Conservation (phyloP, 2,329 filamentous ascomycete species). For the Calonectria hawksworthii region DNA sequence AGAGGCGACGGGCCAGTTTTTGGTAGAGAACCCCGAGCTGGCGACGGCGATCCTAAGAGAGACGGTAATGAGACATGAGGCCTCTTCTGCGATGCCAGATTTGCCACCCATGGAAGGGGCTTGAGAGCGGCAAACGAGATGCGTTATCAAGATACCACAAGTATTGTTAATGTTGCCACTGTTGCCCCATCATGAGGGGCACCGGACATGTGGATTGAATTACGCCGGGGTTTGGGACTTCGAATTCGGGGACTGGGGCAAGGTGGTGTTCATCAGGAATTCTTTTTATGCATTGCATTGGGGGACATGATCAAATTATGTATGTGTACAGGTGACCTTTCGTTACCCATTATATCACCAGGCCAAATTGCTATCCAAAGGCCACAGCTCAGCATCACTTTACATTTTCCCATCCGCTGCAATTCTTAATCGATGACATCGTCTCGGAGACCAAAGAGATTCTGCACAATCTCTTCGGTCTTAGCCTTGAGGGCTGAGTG, state of each 20-base stretch:
- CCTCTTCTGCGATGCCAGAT: constrained; percentile 50
- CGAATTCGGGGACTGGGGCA: neutral
- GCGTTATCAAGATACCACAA: neutral
- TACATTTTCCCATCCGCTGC: neutral
- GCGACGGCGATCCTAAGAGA: constrained; percentile 62
- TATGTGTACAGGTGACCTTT: constrained; percentile 15
- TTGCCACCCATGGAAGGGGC: constrained; percentile 61
- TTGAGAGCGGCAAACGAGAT: constrained; percentile 20
- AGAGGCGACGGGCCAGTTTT: constrained; percentile 58
- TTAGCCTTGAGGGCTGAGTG: constrained; percentile 85
- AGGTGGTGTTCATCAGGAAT: neutral
- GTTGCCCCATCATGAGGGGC: neutral
- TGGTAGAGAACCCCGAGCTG: constrained; percentile 60
- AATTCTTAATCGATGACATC: constrained; percentile 68
- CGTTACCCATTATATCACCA: constrained; percentile 6
- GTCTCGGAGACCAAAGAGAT: constrained; percentile 84
- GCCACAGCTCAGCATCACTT: neutral
- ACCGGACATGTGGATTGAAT: neutral
- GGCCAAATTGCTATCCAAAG: neutral
- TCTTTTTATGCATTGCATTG: neutral
- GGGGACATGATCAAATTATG: constrained; percentile 1
- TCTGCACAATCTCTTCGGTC: constrained; percentile 81
- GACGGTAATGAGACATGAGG: constrained; percentile 59
- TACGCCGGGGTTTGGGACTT: neutral
- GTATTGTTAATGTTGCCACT: neutral